These are phyloP conservation scores for Gilbertella persicaria DNA, from an alignment of 371 early-diverging fungal species.

Conservation along the genomic window DNA sequence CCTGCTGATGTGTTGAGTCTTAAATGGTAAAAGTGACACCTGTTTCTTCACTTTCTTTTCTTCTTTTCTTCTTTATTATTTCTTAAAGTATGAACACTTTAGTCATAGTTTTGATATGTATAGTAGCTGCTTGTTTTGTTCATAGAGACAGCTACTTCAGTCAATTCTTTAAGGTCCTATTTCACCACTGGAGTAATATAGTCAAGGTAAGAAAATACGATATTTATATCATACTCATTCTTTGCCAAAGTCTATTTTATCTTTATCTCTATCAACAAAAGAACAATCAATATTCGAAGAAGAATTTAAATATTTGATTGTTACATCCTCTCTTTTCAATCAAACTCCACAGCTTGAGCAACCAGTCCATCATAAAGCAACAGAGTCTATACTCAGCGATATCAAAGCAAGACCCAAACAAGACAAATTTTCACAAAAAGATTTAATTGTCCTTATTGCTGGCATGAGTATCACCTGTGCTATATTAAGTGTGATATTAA, in stretches of 20 bases:
- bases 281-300: conserved; percentile 69
- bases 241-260: conserved; percentile 26
- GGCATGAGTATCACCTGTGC: background rate
- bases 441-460: background rate
- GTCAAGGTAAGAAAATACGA: no score
- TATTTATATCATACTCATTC: no score
- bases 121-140: background rate
- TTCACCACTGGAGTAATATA: no score
- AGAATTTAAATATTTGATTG: conserved; percentile 66
- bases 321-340: conserved; percentile 65
- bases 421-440: background rate
- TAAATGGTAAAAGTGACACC: background rate
- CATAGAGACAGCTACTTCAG: no score
- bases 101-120: background rate
- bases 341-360: conserved; percentile 26
- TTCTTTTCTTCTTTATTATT: background rate
- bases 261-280: conserved; percentile 41
- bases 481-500: background rate
- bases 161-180: no score
- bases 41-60: background rate
- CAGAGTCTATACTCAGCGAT: background rate
- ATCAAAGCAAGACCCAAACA: background rate
- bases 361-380: background rate
- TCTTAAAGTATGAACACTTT: no score
- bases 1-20: no score